Evolutionary conservation across 345 rosid species (phyloP), one percentile per base, ranked within the genome.

Genomic region (Punica granatum): DNA sequence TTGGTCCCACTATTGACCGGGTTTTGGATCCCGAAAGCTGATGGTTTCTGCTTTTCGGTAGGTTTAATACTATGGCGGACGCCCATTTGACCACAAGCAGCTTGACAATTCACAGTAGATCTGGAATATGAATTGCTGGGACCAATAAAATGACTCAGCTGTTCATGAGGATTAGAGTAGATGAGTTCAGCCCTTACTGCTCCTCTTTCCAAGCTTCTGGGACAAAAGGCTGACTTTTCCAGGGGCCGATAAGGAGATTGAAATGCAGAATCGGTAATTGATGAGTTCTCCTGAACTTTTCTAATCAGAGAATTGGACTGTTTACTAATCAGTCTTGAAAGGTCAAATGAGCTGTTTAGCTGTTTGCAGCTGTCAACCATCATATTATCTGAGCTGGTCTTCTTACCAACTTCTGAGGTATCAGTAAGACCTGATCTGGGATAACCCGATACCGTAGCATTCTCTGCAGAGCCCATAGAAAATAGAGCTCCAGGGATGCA

Each of bases 401-500:
- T 68, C 59, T 79, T 80, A 66, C 39, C 77, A 74, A 31, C 68
- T 69, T 79, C 78, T 32, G 72, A 60, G 10, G 81, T 13, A 70
- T 67, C 32, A 31, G 79, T 56, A 68, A 66, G 63, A 61, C 76
- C 73, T 65, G 59, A 69, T 65, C 74, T 77, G 23, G 74, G 43
- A 54, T 88, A 78, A 69, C 82, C 71, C 4, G 89, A 88, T n/a
- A 81, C 69, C 78, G 21, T 78, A 25, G 80, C 87, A 42, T 72
- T 81, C 42, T 69, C 61, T 68, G 71, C 78, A 67, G 80, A 75
- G 32, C 73, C 65, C 63, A 76, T 81, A 63, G 89, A 86, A 53
- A 88, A 77, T 51, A 89, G 90, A 63, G 89, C 89, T 63, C 98
- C 93, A 7, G 95, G 92, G 32, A 83, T 75, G 37, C 87, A 85